Evolutionary conservation across 352 stramenopile genomes (phyloP).

Genomic region (Phytopythium chamaehyphon): DNA sequence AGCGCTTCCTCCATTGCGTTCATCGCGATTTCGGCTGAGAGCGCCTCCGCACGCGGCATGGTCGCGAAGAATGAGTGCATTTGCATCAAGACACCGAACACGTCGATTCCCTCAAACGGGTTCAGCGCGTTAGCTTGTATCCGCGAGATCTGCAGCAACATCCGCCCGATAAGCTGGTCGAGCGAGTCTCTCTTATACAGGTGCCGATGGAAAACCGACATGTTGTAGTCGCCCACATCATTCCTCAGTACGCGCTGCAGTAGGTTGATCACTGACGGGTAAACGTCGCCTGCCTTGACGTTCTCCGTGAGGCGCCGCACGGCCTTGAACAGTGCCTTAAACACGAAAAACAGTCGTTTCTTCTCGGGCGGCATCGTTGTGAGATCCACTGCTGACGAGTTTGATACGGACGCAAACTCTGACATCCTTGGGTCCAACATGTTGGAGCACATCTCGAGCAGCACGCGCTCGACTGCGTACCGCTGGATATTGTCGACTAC

Average conservation of each 20-base stretch:
- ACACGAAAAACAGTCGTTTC: slow-evolving; percentile 63
- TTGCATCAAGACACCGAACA: slow-evolving; percentile 82
- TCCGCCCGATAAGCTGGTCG: slow-evolving; percentile 69
- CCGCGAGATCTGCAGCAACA: slow-evolving; percentile 63
- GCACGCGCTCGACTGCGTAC: slow-evolving; percentile 68
- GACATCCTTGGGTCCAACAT: slow-evolving; percentile 71
- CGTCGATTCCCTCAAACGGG: slow-evolving; percentile 74
- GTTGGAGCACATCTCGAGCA: slow-evolving; percentile 72
- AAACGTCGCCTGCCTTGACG: slow-evolving; percentile 63
- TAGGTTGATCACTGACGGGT: slow-evolving; percentile 72
- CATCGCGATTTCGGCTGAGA: slow-evolving; percentile 68
- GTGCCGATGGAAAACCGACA: slow-evolving; percentile 61
- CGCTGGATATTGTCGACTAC: slow-evolving; percentile 62
- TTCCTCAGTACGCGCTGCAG: slow-evolving; percentile 78
- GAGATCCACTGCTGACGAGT: slow-evolving; percentile 31
- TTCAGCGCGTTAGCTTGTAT: slow-evolving; percentile 52
- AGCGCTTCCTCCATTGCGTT: slow-evolving; percentile 73
- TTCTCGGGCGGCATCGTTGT: slow-evolving; percentile 40
- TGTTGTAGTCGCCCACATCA: slow-evolving; percentile 77
- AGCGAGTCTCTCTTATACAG: slow-evolving; percentile 74
- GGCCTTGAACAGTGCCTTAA: slow-evolving; percentile 66
- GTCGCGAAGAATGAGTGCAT: slow-evolving; percentile 87
- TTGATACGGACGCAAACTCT: slow-evolving; percentile 41
- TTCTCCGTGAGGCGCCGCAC: slow-evolving; percentile 52
- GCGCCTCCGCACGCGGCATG: slow-evolving; percentile 53